Evolutionary conservation across 306 rosid species (phyloP), one percentile per base, ranked within the genome.

Genomic region (Chamaecrista fasciculata): DNA sequence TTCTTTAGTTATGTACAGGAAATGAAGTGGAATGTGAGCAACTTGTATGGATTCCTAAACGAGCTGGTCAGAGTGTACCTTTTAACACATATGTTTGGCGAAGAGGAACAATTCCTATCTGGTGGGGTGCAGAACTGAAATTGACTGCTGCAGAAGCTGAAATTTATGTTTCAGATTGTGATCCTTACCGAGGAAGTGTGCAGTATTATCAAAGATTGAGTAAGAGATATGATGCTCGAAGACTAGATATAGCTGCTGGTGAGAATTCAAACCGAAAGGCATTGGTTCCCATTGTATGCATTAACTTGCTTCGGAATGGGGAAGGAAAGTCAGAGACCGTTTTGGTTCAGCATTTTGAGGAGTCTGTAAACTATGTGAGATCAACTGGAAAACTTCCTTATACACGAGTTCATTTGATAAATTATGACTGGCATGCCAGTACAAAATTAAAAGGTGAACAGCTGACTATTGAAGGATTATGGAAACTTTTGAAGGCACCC

Each of bases 71-170:
- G 75, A 90, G 89, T 75, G 87, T 84, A 85, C 99, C 99, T 36
- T 95, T 95, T 79, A 95, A 85, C 77, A 84, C 87, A 11, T 87
- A 95, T 15, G 66, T 87, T 11, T 95, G 99, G 99, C 87, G 99
- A 80, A 84, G 99, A 51, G 99, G 99, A 46, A 95, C 97, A 31
- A 95, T 95, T 81, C 99, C 99, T 69, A 95, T 95, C 65, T 95
- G 99, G 99, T 95, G 99, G 99, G 99, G 99, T 53, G 99, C 99
- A 82, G 97, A 95, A 77, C 81, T 95, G 69, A 95, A 95, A 82
- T 84, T 95, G 29, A 89, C 99, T 67, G 92, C 97, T 70, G 95
- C 99, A 42, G 99, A 94, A 82, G 99, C 99, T 72, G 99, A 88
- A 83, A 94, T 94, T 73, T 89, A 91, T 77, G 95, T 94, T 79